phyloP scores from a whole-genome alignment of 331 rosid genomes.

The Stylosanthes scabra region DNA sequence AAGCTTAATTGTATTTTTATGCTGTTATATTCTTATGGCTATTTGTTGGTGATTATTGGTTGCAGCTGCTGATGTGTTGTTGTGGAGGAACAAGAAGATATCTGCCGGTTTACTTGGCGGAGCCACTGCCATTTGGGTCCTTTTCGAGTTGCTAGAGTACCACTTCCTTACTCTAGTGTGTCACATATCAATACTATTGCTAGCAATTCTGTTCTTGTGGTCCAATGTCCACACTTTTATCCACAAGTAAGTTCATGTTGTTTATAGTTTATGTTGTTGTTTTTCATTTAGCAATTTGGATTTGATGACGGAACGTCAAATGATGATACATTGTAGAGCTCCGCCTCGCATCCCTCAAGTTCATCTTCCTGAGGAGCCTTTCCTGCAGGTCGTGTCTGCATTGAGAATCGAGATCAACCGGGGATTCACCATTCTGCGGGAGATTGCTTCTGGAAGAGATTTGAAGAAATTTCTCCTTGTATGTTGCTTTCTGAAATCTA shows the following conservation, averaged over 20 bases:
- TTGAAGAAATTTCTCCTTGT: conserved; percentile 78
- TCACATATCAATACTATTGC: conserved; percentile 59
- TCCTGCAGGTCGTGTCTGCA: conserved; percentile 60
- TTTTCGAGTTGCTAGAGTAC: conserved; percentile 77
- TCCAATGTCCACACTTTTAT: conserved; percentile 78
- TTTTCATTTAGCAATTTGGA: not conserved
- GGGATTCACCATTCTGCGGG: conserved; percentile 52
- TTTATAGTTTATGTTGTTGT: not conserved
- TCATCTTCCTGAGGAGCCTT: conserved; percentile 66
- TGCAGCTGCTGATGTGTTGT: conserved; percentile 83
- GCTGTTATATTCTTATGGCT: not conserved
- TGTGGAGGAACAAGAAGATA: conserved; percentile 87
- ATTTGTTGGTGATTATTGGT: not conserved
- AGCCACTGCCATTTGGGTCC: conserved; percentile 66
- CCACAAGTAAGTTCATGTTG: conserved; percentile 61
- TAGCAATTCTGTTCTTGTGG: conserved; percentile 75
- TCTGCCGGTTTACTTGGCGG: conserved; percentile 67
- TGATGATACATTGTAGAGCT: conserved; percentile 46
- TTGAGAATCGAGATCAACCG: conserved; percentile 60
- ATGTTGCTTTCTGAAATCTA: conserved; percentile 28
- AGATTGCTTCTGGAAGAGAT: conserved; percentile 69
- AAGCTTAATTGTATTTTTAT: not conserved
- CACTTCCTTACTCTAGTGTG: conserved; percentile 75
- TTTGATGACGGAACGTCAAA: not conserved
- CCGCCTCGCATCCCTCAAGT: conserved; percentile 71